These are phyloP conservation scores for Penicillium janthinellum DNA, from an alignment of 2,329 filamentous ascomycete species.

Conservation along the genomic window DNA sequence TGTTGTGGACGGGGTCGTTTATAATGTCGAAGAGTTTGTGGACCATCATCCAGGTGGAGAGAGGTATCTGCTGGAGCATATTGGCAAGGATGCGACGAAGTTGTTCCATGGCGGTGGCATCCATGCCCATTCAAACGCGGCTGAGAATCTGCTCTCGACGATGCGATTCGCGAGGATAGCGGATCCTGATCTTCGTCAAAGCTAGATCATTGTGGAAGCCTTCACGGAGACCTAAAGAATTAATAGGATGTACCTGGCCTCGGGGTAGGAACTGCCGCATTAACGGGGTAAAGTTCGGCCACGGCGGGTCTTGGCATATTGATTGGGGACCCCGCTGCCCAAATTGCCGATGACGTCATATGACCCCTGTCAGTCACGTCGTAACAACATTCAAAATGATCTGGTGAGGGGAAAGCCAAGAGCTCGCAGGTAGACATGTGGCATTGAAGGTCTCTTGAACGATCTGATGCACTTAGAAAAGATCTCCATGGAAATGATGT, in stretches of 20 bases:
- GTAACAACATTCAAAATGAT: background rate
- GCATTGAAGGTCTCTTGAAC: background rate
- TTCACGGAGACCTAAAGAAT: too few relatives aligned
- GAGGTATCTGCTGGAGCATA: background rate
- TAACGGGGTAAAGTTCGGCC: too few relatives aligned
- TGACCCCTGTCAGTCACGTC: background rate
- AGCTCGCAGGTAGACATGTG: background rate
- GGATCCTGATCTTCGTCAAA: too few relatives aligned
- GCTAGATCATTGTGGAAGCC: too few relatives aligned
- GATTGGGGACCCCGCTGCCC: too few relatives aligned
- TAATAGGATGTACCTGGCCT: too few relatives aligned
- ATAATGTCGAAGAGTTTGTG: background rate
- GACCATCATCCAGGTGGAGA: background rate
- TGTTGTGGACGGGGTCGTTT: background rate
- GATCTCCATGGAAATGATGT: background rate
- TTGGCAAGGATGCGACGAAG: constrained; percentile 1
- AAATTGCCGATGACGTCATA: background rate
- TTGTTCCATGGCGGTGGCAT: constrained; percentile 2
- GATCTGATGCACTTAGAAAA: background rate
- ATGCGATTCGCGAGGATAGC: constrained; percentile 1
- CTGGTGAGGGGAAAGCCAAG: too few relatives aligned
- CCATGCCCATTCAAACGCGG: constrained; percentile 5
- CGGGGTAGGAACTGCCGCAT: too few relatives aligned
- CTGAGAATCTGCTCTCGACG: constrained; percentile 1
- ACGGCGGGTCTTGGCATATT: too few relatives aligned